Evolutionary conservation across 2,329 filamentous ascomycete species (phyloP), one percentile per base, ranked within the genome.

Genomic region (Ophiostoma perfectum): DNA sequence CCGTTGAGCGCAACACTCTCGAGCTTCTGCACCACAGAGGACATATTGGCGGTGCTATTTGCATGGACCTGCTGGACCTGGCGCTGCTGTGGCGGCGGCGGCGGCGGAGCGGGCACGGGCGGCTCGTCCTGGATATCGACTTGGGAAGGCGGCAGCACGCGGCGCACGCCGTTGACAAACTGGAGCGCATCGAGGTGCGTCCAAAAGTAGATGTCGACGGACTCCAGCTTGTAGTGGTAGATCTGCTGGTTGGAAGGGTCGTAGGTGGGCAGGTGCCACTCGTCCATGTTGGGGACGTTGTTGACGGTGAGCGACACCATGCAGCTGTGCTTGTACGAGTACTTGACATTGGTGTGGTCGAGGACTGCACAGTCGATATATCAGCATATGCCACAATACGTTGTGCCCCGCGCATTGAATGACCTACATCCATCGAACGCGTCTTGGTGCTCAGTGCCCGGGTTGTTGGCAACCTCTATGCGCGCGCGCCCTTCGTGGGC

Each of bases 181-280:
- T 87, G 83, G 41, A 87, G 79, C 1, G 90, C 90, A 77, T 93
- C 90, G 68, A 87, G 82, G 70, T 87, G 85, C 0, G 87, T 91
- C 89, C 90, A 93, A 75, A 93, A 90, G 79, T 94, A 94, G 14
- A 93, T 80, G 74, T 93, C 90, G 69, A 93, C 76, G 0, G 88
- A 89, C 75, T 92, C 88, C 7, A 94, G 83, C 75, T 87, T 88
- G 79, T 92, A 92, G 81, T 92, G 86, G 76, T 92, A 93, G 76
- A 90, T 92, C 75, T 85, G 88, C 77, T 93, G 86, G 77, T 92
- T 91, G 66, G 82, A 83, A 2, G 86, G 86, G 76, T 93, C 90
- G 76, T 84, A 90, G 0, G 87, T 87, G 1, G 90, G 90, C 6
- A 93, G 82, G 77, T 92, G 89, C 91, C 90, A 93, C 76, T 92